Evolutionary conservation across 2,329 filamentous ascomycete species (phyloP).

Genomic region (Fragosphaeria purpurea): DNA sequence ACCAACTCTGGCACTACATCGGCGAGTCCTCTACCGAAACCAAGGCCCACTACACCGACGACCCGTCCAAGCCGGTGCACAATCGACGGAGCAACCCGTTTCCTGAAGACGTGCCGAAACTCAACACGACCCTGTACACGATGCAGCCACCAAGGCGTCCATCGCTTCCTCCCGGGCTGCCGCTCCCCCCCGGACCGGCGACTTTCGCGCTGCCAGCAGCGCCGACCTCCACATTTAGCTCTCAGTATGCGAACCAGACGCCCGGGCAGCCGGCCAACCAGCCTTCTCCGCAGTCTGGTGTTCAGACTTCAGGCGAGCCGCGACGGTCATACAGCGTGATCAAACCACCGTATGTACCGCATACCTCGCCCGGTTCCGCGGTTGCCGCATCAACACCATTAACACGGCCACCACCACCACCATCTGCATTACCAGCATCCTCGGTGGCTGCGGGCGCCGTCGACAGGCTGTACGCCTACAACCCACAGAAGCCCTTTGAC

Average conservation of each 20-base stretch:
- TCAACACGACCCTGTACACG: slow-evolving; percentile 17
- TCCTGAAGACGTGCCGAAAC: slow-evolving; percentile 56
- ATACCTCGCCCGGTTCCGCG: slow-evolving; percentile 10
- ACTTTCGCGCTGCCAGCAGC: too few species aligned
- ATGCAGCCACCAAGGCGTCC: slow-evolving; percentile 6
- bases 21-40: slow-evolving; percentile 80
- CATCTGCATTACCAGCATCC: slow-evolving; percentile 10
- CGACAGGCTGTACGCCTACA: slow-evolving; percentile 45
- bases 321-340: slow-evolving; percentile 16
- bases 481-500: slow-evolving; percentile 31
- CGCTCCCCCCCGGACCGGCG: too few species aligned
- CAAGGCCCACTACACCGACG: slow-evolving; percentile 81
- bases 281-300: slow-evolving; percentile 3
- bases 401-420: not conserved
- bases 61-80: slow-evolving; percentile 48
- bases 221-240: too few species aligned
- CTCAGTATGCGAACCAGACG: too few species aligned
- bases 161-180: not conserved
- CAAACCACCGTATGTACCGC: slow-evolving; percentile 17
- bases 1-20: slow-evolving; percentile 83
- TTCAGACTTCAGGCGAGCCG: slow-evolving; percentile 5
- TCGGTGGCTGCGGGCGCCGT: slow-evolving; percentile 15
- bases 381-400: not conserved
- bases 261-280: not conserved
- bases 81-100: slow-evolving; percentile 56